These are phyloP conservation scores for Teunomyces atbi DNA, from an alignment of 805 yeast species.

Conservation along the genomic window DNA sequence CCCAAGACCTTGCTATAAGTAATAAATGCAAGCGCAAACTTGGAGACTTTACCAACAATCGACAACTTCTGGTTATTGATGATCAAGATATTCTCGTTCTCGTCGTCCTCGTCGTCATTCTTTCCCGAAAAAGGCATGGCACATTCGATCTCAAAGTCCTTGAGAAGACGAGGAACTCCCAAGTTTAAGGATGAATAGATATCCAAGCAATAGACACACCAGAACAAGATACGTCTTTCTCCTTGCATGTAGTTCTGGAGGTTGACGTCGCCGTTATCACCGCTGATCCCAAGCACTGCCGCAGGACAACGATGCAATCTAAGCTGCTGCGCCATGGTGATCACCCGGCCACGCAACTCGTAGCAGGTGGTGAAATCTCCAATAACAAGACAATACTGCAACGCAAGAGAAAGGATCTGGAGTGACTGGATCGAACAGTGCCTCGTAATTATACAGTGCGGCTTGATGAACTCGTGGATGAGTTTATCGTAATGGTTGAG, in stretches of 20 bases:
- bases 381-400: constrained; percentile 66
- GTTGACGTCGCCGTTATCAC: constrained; percentile 18
- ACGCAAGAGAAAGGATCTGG: constrained; percentile 65
- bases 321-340: constrained; percentile 82
- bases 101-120: constrained; percentile 38
- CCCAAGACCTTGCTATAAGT: constrained; percentile 73
- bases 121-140: constrained; percentile 67
- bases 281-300: constrained; percentile 68
- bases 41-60: constrained; percentile 68
- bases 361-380: constrained; percentile 77
- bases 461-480: constrained; percentile 59
- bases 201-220: constrained; percentile 81
- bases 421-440: constrained; percentile 65
- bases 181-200: constrained; percentile 69
- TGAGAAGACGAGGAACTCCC: constrained; percentile 79
- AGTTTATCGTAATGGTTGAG: constrained; percentile 56
- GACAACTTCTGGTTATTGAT: constrained; percentile 59
- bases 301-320: constrained; percentile 86
- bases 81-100: constrained; percentile 55
- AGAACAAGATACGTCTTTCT: constrained; percentile 76
- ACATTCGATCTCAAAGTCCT: constrained; percentile 83
- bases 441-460: constrained; percentile 55
- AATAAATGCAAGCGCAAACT: constrained; percentile 62
- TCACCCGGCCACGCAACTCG: constrained; percentile 69
- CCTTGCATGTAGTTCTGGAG: constrained; percentile 73